Evolutionary conservation across 306 rosid species (phyloP), one percentile per base, ranked within the genome.

Genomic region (Clitoria ternatea): DNA sequence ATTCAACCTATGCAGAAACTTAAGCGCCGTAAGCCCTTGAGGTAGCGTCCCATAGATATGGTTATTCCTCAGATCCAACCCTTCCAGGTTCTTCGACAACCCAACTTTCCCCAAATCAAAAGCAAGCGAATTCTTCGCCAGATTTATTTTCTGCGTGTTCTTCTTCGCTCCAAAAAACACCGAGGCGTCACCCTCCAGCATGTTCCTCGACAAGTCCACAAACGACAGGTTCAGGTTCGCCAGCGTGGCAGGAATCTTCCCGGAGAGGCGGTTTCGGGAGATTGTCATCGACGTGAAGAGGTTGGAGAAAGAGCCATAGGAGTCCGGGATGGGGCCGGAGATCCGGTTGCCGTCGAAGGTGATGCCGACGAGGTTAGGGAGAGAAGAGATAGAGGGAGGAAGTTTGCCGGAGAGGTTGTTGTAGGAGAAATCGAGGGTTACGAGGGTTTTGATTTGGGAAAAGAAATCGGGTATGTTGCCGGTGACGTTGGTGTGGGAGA

Each of bases 111-210:
- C 78, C 1, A 78, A 0, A 55, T 78, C 77, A n/a, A 71, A 78
- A 15, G 63, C 39, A 2, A 78, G 3, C n/a, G 1, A 2, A 54
- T 78, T 78, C 44, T 18, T 35, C 1, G 22, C 62, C 6, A 78
- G 18, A 5, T 3, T 3, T 27, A 78, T 78, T 54, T 63, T 45
- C 69, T 64, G 56, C 1, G 78, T 71, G 0, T 37, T 27, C 10
- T 78, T 78, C 3, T 13, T 3, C 0, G 62, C 4, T 4, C 82
- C 82, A 6, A 78, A 78, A 22, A 78, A 12, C 74, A 78, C 40
- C 3, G 78, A 78, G 5, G 63, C 82, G 14, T 78, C 82, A 17
- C 82, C 82, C 55, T 54, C 78, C 29, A 78, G 49, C 7, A 2
- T 2, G 78, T 78, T 78, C 13, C 3, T 5, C 0, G 77, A 72